Base-by-base conservation (phyloP, 2,329 filamentous ascomycete species). In the Curvularia sp. region DNA sequence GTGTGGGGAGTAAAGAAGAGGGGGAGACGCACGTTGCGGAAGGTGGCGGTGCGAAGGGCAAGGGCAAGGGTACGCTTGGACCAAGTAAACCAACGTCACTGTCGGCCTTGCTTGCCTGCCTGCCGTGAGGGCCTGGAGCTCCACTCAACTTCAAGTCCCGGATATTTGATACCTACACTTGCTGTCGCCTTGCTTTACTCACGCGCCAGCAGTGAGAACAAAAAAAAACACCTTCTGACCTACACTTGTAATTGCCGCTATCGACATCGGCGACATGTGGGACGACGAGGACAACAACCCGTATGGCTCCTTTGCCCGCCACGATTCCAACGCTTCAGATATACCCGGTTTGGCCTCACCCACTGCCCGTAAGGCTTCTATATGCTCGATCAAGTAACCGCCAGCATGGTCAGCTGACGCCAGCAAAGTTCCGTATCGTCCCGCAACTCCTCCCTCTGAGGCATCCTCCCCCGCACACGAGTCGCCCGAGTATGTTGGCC, bases 221-320 rank as follows among this genome's bases (percentile, higher is more conserved):
- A 27, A 36, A 28, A 27, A 8, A 28, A 28, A 25, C 19, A 27
- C 13, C 13, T 3, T n/a, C 23, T 19, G 13, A 36, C 8, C 5
- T 18, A 27, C 12, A 39, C 34, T 25, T 55, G 18, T 25, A 28
- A 55, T 27, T 43, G 32, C 39, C 41, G 41, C 39, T 19, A 42
- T 19, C 34, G 8, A 36, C 23, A 41, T 25, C 48, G 38, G 46
- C 68, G 59, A 70, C 68, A 98, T 98, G 94, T 98, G 94, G 94
- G 96, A 97, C 84, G 93, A 98, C 83, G 94, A 98, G 81, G 92
- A 98, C 75, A 98, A 98, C 80, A 98, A 98, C 77, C 94, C 94
- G 5, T 97, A 98, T 74, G 93, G 93, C 71, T 94, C 92, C 78
- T 97, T 96, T 81, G 91, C 95, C 77, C 90, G 91, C 70, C 88